Base-by-base conservation (phyloP, 169 alveolate genomes). In the Plasmodium vivax region DNA sequence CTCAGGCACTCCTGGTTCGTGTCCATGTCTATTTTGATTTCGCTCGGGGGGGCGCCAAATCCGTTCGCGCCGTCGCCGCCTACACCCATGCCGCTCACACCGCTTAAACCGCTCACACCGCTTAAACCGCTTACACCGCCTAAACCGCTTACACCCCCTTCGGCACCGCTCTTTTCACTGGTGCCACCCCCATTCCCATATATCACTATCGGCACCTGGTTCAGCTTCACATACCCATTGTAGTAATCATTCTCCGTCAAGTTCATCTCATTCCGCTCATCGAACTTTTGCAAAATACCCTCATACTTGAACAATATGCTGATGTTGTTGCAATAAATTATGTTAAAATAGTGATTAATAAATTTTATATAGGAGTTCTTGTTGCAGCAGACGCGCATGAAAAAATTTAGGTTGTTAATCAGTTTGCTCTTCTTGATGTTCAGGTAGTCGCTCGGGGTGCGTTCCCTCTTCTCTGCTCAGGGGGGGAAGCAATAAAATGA, bases 321-420 rank as follows among this genome's bases (percentile, higher is more conserved):
- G 34, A 90, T 80, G 41, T 80, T 71, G 74, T 90, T 90, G 82
- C 94, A 62, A 23, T 90, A 90, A 51, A 90, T 90, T 80, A 90
- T 90, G 62, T 90, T 90, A 41, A 90, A 80, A 27, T 90, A 90
- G 41, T 90, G 94, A 74, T 90, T 90, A 16, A 90, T 71, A 36
- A 90, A 80, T 34, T 90, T 90, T 79, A 90, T 90, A 38, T 90
- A 90, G 32, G 94, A 90, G 12, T 36, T 90, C 43, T 90, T 90
- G 83, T 72, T 90, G 41, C 94, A 90, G 51, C 94, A 90, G 7
- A 90, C 77, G 5, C 94, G 94, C 94, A 90, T 90, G 74, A 90
- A 90, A 80, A 58, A 90, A 34, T 90, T 90, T 30, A 90, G 51
- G 41, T 90, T 80, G 43, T 79, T 80, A 62, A 90, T 90, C 58